Percentiles rank a stretch among this genome's conserved stretches.
Evolutionary conservation across 192 early-diverging fungal genomes (phyloP).

Genomic region (Gamsiella multidivaricata): DNA sequence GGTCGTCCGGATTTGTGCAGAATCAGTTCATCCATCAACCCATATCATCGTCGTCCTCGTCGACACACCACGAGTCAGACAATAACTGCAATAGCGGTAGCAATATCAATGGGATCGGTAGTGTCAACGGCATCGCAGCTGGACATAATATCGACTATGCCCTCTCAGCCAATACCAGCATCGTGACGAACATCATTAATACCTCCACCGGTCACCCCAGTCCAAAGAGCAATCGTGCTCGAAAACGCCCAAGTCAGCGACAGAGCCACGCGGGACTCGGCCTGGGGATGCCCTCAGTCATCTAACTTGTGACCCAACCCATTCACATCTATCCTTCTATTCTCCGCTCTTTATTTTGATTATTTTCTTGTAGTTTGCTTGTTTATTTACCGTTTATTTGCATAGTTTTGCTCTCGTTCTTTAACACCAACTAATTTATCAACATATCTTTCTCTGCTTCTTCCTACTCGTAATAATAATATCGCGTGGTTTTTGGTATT

Average conservation of each 20-base stretch:
- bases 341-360: conserved; percentile 4
- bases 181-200: not conserved
- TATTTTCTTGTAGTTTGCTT: not conserved
- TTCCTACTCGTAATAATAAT: too few species aligned
- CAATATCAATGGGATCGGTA: not conserved
- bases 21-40: not conserved
- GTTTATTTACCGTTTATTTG: conserved; percentile 3
- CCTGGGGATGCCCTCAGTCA: conserved; percentile 11
- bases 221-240: conserved; percentile 4
- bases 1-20: not conserved
- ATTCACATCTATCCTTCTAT: too few species aligned
- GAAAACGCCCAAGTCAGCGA: conserved; percentile 27
- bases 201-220: conserved; percentile 1
- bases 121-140: too few species aligned
- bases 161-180: not conserved
- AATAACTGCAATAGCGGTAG: not conserved
- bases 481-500: too few species aligned
- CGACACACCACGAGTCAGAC: conserved; percentile 14
- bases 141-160: not conserved
- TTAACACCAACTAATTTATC: not conserved
- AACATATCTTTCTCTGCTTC: too few species aligned
- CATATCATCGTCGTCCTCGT: conserved; percentile 21
- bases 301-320: conserved; percentile 15
- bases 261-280: conserved; percentile 5
- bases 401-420: not conserved